Evolutionary conservation across 257 asterid genomes (phyloP), one percentile per base, ranked within the genome.

Genomic region (Nicotiana knightiana): DNA sequence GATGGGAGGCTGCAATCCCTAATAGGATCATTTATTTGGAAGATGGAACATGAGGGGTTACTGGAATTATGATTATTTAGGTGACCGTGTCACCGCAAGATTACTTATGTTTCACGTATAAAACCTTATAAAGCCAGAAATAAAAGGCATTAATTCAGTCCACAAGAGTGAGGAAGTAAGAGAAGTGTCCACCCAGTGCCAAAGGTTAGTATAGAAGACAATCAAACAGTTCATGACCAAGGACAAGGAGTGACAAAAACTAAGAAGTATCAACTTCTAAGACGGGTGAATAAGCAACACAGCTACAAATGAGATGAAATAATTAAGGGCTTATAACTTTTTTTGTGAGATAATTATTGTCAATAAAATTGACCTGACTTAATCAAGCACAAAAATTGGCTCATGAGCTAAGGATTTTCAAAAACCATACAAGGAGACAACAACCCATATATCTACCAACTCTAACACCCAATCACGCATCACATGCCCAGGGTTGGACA

Each of bases 321-420:
- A 54, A 46, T 71, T 46, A 70, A 70, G 58, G 21, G 37, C 21
- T 21, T 11, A 21, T 46, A n/a, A 70, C 58, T 28, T 71, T 67
- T n/a, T 46, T 21, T 46, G 3, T 55, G 46, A 54, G 33, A 43
- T 71, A 71, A 71, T 71, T 43, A 46, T 46, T 71, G 35, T 11
- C 37, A 13, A 71, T 46, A 46, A 26, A 43, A 71, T 13, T n/a
- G 58, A 70, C 58, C 61, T 46, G 26, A 21, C 61, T 48, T 71
- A 71, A 71, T 71, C 79, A 21, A 71, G 79, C 8, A 73, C 39
- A 48, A 71, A n/a, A 46, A 71, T 13, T 71, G 62, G 26, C 79
- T 46, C 39, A 46, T 43, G 3, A 71, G 57, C 39, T 26, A 21
- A 48, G 79, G 13, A 73, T 48, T 15, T 12, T 48, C 17, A 24